A percentile compares a stretch with the other conserved stretches of the same genome.
Conservation (phyloP, 805 yeast species). For the Torulaspora delbrueckii region DNA sequence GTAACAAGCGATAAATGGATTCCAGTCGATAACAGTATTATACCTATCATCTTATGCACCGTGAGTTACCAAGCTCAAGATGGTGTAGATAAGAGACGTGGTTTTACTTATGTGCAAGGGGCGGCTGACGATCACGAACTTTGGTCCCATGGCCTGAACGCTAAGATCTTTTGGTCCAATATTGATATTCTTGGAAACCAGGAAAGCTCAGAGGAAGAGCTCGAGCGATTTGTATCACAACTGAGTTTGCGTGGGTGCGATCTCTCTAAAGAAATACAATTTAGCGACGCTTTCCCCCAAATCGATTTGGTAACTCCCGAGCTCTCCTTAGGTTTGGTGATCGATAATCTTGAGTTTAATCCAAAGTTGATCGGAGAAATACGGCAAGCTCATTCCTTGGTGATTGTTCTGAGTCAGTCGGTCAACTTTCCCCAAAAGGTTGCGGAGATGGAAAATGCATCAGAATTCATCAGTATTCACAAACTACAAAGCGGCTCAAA, state of each 20-base stretch:
- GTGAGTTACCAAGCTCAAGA: conserved; percentile 60
- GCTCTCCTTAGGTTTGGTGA: conserved; percentile 22
- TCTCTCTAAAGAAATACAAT: not conserved
- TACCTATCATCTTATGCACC: conserved; percentile 51
- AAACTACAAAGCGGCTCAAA: conserved; percentile 43
- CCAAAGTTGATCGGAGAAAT: conserved; percentile 9
- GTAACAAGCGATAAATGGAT: conserved; percentile 31
- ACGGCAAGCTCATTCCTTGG: conserved; percentile 10
- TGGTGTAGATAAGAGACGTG: conserved; percentile 45
- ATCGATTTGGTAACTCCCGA: conserved; percentile 21
- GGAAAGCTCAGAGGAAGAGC: conserved; percentile 31
- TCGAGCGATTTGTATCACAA: conserved; percentile 16
- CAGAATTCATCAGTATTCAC: conserved; percentile 8
- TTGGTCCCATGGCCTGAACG: conserved; percentile 61
- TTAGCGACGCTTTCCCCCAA: conserved; percentile 15
- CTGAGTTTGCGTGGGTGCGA: not conserved
- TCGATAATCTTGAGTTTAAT: conserved; percentile 12
- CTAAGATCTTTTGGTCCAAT: conserved; percentile 54
- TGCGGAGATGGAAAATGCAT: not conserved
- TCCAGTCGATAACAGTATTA: conserved; percentile 35
- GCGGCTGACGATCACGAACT: conserved; percentile 93
- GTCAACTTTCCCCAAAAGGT: conserved; percentile 3
- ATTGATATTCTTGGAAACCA: conserved; percentile 28
- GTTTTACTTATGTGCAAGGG: conserved; percentile 74
- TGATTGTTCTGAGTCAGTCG: conserved; percentile 22